Evolutionary conservation across 129 eudicot species (phyloP).

Genomic region (Calendula officinalis): DNA sequence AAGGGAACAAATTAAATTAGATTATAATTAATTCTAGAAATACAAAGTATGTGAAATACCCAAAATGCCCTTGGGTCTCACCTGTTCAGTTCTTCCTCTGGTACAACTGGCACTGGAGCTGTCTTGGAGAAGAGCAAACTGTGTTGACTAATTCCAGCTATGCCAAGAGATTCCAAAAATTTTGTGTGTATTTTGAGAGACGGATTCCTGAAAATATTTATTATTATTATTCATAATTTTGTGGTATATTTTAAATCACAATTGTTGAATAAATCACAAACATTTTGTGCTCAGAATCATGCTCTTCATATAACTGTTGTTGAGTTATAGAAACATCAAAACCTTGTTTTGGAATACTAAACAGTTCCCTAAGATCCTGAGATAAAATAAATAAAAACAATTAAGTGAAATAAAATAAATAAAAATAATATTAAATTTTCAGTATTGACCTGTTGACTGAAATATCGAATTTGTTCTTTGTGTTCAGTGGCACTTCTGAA

Average conservation of each 20-base stretch:
- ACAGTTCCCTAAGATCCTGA: conserved; percentile 91
- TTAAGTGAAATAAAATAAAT: neutral
- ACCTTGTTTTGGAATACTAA: conserved; percentile 84
- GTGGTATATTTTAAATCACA: neutral
- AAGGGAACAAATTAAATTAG: neutral
- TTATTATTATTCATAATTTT: conserved; percentile 4
- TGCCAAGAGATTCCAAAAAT: conserved; percentile 79
- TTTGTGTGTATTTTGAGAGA: conserved; percentile 56
- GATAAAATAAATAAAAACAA: conserved; percentile 10
- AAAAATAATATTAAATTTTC: neutral
- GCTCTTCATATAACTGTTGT: conserved; percentile 88
- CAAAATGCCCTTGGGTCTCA: conserved; percentile 22
- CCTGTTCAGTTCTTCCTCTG: conserved; percentile 57
- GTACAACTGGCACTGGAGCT: conserved; percentile 54
- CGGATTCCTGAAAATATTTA: conserved; percentile 54
- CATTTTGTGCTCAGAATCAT: conserved; percentile 66
- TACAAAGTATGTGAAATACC: conserved; percentile 7
- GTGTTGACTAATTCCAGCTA: conserved; percentile 94
- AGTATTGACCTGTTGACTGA: conserved; percentile 72
- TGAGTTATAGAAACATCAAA: conserved; percentile 90
- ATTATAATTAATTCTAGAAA: neutral
- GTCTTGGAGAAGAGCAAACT: conserved; percentile 92
- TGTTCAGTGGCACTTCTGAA: conserved; percentile 98
- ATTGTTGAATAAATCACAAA: conserved; percentile 21
- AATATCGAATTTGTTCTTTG: conserved; percentile 90